These are phyloP conservation scores for Leptographium lundbergii DNA, from an alignment of 2,329 filamentous ascomycete genomes.

Conservation along the genomic window DNA sequence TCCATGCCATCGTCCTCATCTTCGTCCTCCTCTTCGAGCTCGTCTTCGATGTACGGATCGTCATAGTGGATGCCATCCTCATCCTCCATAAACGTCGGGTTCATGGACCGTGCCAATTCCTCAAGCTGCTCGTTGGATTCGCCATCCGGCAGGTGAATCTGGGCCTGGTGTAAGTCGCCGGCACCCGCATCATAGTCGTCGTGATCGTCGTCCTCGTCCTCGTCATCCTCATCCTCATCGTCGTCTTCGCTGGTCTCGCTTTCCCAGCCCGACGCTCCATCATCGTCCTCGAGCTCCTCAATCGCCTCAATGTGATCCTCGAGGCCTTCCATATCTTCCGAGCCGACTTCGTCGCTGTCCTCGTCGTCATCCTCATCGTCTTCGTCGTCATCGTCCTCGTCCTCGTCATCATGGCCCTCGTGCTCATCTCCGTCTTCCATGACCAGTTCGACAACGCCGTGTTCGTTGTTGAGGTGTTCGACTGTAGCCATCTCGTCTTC, in stretches of 20 bases:
- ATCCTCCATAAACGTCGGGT: conserved; percentile 14
- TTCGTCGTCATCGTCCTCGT: conserved; percentile 30
- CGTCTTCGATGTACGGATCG: conserved; percentile 40
- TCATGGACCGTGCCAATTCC: conserved; percentile 9
- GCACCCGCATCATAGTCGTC: conserved; percentile 32
- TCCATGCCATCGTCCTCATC: conserved; percentile 59
- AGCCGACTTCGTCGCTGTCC: conserved; percentile 20
- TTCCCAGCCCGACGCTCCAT: conserved; percentile 49
- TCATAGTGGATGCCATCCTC: conserved; percentile 38
- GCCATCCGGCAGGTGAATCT: conserved; percentile 33
- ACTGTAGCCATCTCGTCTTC: conserved; percentile 73
- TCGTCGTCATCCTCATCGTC: conserved; percentile 30
- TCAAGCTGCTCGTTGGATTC: conserved; percentile 21
- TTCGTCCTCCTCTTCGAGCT: conserved; percentile 46
- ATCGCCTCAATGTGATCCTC: conserved; percentile 39
- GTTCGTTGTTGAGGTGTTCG: conserved; percentile 56
- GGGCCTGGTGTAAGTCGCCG: conserved; percentile 16
- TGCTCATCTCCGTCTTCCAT: conserved; percentile 58
- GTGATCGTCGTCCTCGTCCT: conserved; percentile 42
- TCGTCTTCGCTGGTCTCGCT: conserved; percentile 43
- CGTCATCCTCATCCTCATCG: conserved; percentile 39
- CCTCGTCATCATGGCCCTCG: conserved; percentile 47
- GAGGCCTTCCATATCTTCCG: conserved; percentile 40
- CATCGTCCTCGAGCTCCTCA: conserved; percentile 53
- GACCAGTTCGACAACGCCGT: conserved; percentile 59